These are phyloP conservation scores for Xylaria flabelliformis DNA, from an alignment of 495 filamentous ascomycete species.

Conservation along the genomic window DNA sequence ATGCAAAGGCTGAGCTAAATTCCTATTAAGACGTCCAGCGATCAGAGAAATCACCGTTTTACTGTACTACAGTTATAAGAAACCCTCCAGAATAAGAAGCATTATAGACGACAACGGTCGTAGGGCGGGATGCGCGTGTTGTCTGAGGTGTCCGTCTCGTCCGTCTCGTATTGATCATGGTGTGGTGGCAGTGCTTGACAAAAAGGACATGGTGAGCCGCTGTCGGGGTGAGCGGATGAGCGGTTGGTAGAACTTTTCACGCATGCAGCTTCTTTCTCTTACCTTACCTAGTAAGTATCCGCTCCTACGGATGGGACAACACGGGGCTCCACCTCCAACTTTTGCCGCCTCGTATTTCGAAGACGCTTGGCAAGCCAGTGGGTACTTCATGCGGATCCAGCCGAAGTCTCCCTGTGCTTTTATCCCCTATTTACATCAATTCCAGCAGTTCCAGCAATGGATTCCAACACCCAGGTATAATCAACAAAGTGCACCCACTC, in stretches of 20 bases:
- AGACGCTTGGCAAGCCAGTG: neutral
- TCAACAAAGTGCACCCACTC: neutral
- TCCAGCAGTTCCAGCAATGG: neutral
- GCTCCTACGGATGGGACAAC: neutral
- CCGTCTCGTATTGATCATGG: conserved; percentile 23
- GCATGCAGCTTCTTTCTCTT: neutral
- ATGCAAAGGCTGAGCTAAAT: neutral
- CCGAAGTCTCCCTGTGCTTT: conserved; percentile 7
- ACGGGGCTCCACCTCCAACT: conserved; percentile 22
- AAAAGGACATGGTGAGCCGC: conserved; percentile 13
- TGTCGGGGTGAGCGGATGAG: neutral
- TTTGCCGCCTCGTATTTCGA: conserved; percentile 25
- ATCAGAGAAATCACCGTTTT: neutral
- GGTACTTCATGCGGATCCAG: conserved; percentile 14
- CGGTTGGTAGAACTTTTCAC: neutral
- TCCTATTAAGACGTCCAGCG: neutral
- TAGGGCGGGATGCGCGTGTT: conserved; percentile 10
- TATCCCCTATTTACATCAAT: neutral
- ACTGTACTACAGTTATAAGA: neutral
- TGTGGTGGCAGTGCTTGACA: conserved; percentile 24
- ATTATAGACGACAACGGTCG: neutral
- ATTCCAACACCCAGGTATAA: too few relatives aligned
- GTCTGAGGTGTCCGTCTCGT: conserved; percentile 16
- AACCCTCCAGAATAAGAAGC: neutral
- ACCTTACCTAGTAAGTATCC: neutral